Evolutionary conservation across 345 rosid genomes (phyloP).

Genomic region (Noccaea caerulescens): DNA sequence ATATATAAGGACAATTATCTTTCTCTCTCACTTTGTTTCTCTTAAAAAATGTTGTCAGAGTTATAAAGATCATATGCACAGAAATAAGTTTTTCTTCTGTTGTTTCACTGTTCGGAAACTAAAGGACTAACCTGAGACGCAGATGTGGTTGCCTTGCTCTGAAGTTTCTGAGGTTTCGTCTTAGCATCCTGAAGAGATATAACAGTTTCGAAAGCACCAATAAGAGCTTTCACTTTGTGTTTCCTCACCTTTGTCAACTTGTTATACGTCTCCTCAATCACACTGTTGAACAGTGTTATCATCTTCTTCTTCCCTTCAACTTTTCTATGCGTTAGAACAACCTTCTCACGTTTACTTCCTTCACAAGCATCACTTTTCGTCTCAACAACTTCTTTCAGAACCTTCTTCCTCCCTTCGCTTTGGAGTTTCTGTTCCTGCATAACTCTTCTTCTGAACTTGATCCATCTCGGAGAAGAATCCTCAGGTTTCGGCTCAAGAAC

Average conservation of each 20-base stretch:
- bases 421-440: conserved; percentile 44
- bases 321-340: conserved; percentile 58
- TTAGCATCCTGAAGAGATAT: conserved; percentile 70
- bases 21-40: conserved; percentile 13
- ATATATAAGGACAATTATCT: background rate
- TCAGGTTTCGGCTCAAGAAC: conserved; percentile 53
- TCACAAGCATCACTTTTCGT: conserved; percentile 27
- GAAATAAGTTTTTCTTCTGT: background rate
- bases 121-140: conserved; percentile 35
- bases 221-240: conserved; percentile 86
- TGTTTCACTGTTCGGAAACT: conserved; percentile 13
- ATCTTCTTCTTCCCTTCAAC: conserved; percentile 52
- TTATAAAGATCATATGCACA: conserved; percentile 31
- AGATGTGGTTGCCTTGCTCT: conserved; percentile 40
- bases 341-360: conserved; percentile 40
- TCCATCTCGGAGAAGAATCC: conserved; percentile 52
- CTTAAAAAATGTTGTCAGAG: background rate
- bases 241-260: conserved; percentile 63
- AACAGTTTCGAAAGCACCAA: conserved; percentile 86
- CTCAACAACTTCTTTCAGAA: conserved; percentile 22
- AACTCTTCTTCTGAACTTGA: conserved; percentile 55
- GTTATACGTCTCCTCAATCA: conserved; percentile 79
- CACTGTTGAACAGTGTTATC: conserved; percentile 60
- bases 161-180: conserved; percentile 33
- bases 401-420: conserved; percentile 38